phyloP scores from a whole-genome alignment of 2,329 filamentous ascomycete genomes.

The Falciphora oryzae region DNA sequence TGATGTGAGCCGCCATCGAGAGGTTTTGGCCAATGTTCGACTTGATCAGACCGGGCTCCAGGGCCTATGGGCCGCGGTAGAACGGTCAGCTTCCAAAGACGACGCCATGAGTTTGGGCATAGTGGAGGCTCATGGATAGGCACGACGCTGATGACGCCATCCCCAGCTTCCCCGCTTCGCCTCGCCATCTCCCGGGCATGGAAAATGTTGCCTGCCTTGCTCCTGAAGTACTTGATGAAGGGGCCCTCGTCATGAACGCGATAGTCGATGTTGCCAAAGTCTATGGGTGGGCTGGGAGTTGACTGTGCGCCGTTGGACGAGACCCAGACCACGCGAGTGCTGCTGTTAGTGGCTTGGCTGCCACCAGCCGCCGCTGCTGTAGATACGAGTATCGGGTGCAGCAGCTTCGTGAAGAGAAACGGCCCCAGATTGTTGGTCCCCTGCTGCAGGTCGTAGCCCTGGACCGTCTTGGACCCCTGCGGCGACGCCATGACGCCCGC shows the following conservation, averaged over 20 bases:
- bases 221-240: conserved; percentile 11
- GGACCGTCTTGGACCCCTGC: conserved; percentile 21
- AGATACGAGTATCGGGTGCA: conserved; percentile 17
- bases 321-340: conserved; percentile 18
- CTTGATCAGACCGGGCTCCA: conserved; percentile 35
- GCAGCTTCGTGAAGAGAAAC: conserved; percentile 20
- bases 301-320: conserved; percentile 15
- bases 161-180: conserved; percentile 12
- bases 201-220: conserved; percentile 16
- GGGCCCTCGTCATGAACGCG: conserved; percentile 12
- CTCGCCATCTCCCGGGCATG: conserved; percentile 17
- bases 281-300: conserved; percentile 20
- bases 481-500: conserved; percentile 30
- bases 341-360: conserved; percentile 7
- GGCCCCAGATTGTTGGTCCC: conserved; percentile 20
- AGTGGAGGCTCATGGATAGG: too few species aligned
- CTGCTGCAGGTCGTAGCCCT: conserved; percentile 20
- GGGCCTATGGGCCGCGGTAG: conserved; percentile 10
- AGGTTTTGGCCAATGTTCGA: conserved; percentile 29
- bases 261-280: conserved; percentile 26
- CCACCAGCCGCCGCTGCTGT: conserved; percentile 11
- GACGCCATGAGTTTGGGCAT: too few species aligned
- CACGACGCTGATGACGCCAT: conserved; percentile 13
- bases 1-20: conserved; percentile 16
- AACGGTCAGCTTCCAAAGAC: background rate